A percentile compares a stretch with the other conserved stretches of the same genome.
phyloP scores from a whole-genome alignment of 305 asterid genomes.

The Fraxinus ornus region DNA sequence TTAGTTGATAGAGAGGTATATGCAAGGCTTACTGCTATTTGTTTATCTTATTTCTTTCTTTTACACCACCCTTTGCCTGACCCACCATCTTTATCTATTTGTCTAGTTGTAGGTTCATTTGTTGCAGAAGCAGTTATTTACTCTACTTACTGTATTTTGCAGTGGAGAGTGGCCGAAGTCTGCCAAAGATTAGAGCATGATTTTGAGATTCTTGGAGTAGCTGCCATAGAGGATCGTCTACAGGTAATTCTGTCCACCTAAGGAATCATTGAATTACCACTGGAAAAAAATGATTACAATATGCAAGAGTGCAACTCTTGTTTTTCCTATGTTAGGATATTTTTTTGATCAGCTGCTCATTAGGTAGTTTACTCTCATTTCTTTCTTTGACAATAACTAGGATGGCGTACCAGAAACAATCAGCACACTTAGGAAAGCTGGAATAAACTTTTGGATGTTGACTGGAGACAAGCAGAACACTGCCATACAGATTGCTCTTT shows the following conservation, averaged over 20 bases:
- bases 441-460: slow-evolving; percentile 97
- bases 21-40: slow-evolving; percentile 10
- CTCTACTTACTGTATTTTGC: slow-evolving; percentile 22
- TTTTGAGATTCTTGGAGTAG: slow-evolving; percentile 88
- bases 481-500: slow-evolving; percentile 93
- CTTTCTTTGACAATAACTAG: slow-evolving; percentile 39
- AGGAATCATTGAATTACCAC: slow-evolving; percentile 19
- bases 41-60: slow-evolving; percentile 18
- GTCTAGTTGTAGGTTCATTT: slow-evolving; percentile 20
- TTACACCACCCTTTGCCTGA: slow-evolving; percentile 14
- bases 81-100: slow-evolving; percentile 16
- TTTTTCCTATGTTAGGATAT: slow-evolving; percentile 11
- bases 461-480: slow-evolving; percentile 97
- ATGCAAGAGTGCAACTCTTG: neutral
- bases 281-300: slow-evolving; percentile 19
- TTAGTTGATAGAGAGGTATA: slow-evolving; percentile 91
- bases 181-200: slow-evolving; percentile 88
- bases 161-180: slow-evolving; percentile 99
- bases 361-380: slow-evolving; percentile 19
- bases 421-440: slow-evolving; percentile 84
- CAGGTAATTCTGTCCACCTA: slow-evolving; percentile 56
- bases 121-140: slow-evolving; percentile 11
- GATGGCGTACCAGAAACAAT: slow-evolving; percentile 98
- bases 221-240: slow-evolving; percentile 95
- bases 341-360: slow-evolving; percentile 20